phyloP scores from a whole-genome alignment of 805 yeast species.

The Cyberlindnera maritima region DNA sequence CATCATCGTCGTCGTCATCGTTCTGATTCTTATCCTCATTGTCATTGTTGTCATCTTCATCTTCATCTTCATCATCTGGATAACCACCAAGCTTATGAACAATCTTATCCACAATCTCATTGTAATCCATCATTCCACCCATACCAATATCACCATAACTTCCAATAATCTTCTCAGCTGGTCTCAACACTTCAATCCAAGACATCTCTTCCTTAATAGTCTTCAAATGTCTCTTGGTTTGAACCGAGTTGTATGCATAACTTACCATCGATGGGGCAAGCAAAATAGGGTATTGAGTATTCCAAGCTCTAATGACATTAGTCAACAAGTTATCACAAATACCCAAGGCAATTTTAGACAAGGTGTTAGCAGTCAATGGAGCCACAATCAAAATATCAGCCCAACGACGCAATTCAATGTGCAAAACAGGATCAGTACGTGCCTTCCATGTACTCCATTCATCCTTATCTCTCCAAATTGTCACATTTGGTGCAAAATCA shows the following conservation, averaged over 20 bases:
- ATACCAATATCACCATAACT: constrained; percentile 97
- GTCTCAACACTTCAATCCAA: constrained; percentile 90
- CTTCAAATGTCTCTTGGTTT: constrained; percentile 79
- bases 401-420: constrained; percentile 94
- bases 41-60: constrained; percentile 44
- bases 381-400: constrained; percentile 91
- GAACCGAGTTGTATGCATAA: constrained; percentile 83
- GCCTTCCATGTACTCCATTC: constrained; percentile 91
- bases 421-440: constrained; percentile 87
- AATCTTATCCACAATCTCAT: constrained; percentile 84
- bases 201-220: constrained; percentile 87
- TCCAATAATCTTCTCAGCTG: constrained; percentile 91
- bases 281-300: constrained; percentile 82
- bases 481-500: constrained; percentile 57
- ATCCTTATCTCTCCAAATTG: constrained; percentile 90
- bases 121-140: constrained; percentile 99
- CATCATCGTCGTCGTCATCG: constrained; percentile 18
- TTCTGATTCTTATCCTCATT: constrained; percentile 39
- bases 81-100: constrained; percentile 67
- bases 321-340: constrained; percentile 90
- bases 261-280: constrained; percentile 97
- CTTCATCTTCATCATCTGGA: constrained; percentile 54
- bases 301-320: constrained; percentile 93
- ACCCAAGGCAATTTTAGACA: constrained; percentile 87
- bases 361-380: constrained; percentile 92